Base-by-base conservation (phyloP, 1,284 basidiomycete species). In the Heliocybe sulcata region DNA sequence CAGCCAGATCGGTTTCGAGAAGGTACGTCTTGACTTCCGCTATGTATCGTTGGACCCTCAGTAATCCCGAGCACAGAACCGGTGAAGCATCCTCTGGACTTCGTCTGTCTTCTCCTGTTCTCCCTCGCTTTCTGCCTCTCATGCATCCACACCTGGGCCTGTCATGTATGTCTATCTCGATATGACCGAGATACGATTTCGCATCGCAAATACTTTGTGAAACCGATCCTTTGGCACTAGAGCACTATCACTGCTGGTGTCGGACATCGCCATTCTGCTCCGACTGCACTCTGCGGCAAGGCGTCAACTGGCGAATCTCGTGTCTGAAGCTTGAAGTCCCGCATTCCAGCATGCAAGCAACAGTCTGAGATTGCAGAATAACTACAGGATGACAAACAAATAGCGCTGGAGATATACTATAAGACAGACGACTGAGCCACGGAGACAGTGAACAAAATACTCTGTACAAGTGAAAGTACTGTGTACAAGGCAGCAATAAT, bases 1-100 rank as follows among this genome's bases (percentile, higher is more conserved):
- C 60, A 82, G 85, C 65, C 88, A 89, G 62, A 96, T 97, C 69
- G 94, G 94, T 61, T 97, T 97, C 82, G 77, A 82, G 72, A 97
- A 97, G 91, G 93, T 94, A 64, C 64, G 81, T 61, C 35, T 49
- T 22, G 23, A 12, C 11, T 16, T 52, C 14, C 33, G 27, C 51
- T n/a, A 33, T 14, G 14, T 12, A 8, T 14, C n/a, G 4, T 52
- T 20, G 51, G 6, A 35, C 16, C 14, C 27, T 16, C 20, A 20
- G 11, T 31, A 29, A 12, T 4, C 12, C 26, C n/a, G 26, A 6
- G 29, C 14, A 31, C 19, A 52, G 51, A 52, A 52, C 51, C 51
- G 51, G 51, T 52, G 51, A 52, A 52, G 27, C 33, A 16, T 35
- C 38, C 12, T 20, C 16, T 35, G 16, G 33, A 6, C 38, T 8